Evolutionary conservation across 768 basidiomycete genomes (phyloP).

Genomic region (Rubroboletus satanas): DNA sequence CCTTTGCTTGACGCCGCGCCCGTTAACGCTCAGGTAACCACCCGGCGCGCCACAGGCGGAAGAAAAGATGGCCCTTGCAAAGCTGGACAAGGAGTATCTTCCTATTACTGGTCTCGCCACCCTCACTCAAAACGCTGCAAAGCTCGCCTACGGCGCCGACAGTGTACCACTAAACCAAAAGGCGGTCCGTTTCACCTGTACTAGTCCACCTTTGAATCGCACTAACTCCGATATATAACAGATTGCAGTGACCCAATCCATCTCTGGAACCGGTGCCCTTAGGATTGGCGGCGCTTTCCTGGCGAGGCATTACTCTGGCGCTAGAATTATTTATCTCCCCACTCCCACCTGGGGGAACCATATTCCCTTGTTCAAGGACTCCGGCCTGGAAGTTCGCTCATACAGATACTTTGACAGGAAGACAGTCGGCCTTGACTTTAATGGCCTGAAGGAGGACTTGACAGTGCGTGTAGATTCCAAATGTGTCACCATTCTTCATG

Average conservation of each 20-base stretch:
- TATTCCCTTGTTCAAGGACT: slow-evolving; percentile 88
- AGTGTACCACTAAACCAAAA: slow-evolving; percentile 68
- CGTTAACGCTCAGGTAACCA: not conserved
- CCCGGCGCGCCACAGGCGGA: slow-evolving; percentile 56
- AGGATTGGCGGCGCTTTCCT: slow-evolving; percentile 93
- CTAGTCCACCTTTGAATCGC: not conserved
- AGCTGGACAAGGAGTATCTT: slow-evolving; percentile 92
- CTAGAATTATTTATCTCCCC: slow-evolving; percentile 88
- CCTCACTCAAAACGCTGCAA: slow-evolving; percentile 82
- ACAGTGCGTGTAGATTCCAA: slow-evolving; percentile 46
- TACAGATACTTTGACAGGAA: slow-evolving; percentile 95
- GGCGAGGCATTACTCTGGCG: slow-evolving; percentile 80
- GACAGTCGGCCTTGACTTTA: slow-evolving; percentile 90
- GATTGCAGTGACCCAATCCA: slow-evolving; percentile 88
- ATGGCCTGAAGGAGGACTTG: slow-evolving; percentile 84
- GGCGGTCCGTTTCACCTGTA: slow-evolving; percentile 50
- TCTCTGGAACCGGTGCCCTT: slow-evolving; percentile 97
- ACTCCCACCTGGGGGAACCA: slow-evolving; percentile 98
- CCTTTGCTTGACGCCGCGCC: not conserved
- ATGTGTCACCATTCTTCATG: slow-evolving; percentile 11
- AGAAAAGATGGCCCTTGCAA: slow-evolving; percentile 57
- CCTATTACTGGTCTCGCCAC: slow-evolving; percentile 88
- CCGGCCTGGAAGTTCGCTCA: slow-evolving; percentile 85
- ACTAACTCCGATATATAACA: slow-evolving; percentile 29
- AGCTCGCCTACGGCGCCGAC: slow-evolving; percentile 87